Conservation (phyloP, 306 rosid species). For the Geum urbanum region DNA sequence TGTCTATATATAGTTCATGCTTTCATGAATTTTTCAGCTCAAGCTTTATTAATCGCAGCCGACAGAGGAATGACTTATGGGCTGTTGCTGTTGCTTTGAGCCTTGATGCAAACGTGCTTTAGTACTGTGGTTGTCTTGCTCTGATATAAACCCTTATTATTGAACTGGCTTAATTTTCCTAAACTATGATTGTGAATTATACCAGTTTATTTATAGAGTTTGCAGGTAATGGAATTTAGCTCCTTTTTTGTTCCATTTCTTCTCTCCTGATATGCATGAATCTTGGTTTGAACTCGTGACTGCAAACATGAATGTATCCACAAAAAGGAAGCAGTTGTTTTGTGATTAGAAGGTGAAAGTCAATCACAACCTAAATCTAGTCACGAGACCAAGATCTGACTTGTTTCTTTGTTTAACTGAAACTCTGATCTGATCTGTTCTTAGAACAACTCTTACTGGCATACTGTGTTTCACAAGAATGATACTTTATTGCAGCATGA, state of each 20-base stretch:
- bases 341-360: background rate
- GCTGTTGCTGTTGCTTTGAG: slow-evolving; percentile 10
- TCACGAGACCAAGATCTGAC: background rate
- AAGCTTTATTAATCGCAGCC: slow-evolving; percentile 4
- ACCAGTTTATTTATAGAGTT: background rate
- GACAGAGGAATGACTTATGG: slow-evolving; percentile 7
- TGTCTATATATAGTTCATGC: background rate
- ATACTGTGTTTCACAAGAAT: background rate
- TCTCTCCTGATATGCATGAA: background rate
- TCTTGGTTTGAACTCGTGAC: background rate
- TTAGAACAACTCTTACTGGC: background rate
- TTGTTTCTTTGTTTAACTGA: background rate
- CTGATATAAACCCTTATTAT: slow-evolving; percentile 12
- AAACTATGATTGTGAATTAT: background rate
- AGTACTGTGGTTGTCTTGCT: slow-evolving; percentile 20
- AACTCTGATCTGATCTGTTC: background rate
- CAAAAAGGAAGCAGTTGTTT: background rate
- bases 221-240: background rate
- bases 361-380: background rate
- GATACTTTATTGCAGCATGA: background rate
- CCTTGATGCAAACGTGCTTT: slow-evolving; percentile 10
- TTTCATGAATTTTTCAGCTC: background rate
- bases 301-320: slow-evolving; percentile 5
- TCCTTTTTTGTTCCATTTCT: background rate
- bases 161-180: background rate